Percentiles rank a stretch among this genome's conserved stretches.
phyloP scores from a whole-genome alignment of 345 rosid genomes.

The Acer campestre region DNA sequence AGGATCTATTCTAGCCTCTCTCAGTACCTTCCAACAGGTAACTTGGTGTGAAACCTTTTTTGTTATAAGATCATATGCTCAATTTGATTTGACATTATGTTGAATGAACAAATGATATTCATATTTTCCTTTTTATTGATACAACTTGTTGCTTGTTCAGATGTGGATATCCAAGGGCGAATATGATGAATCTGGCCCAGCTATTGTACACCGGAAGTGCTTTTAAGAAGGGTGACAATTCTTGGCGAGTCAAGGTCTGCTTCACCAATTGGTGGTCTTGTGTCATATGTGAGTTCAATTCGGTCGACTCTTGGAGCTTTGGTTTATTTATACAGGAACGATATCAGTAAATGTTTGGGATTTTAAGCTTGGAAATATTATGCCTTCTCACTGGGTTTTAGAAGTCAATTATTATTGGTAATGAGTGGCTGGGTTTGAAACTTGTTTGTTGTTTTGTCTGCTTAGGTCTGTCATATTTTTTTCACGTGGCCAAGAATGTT shows the following conservation, averaged over 20 bases:
- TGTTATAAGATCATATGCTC: too few relatives aligned
- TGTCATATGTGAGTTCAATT: constrained; percentile 13
- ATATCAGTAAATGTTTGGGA: background rate
- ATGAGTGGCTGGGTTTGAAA: background rate
- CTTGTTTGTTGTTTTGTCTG: background rate
- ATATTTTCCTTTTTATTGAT: background rate
- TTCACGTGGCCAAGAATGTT: constrained; percentile 1
- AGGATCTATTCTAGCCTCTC: constrained; percentile 56
- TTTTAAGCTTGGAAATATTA: constrained; percentile 14
- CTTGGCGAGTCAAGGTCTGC: background rate
- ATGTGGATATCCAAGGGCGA: constrained; percentile 58
- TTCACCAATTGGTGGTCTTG: background rate
- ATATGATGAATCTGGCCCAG: constrained; percentile 52
- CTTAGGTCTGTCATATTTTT: background rate
- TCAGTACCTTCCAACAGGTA: constrained; percentile 64
- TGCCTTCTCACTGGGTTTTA: constrained; percentile 4
- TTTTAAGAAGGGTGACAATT: constrained; percentile 24
- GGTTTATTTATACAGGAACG: constrained; percentile 16
- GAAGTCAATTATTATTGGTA: constrained; percentile 16
- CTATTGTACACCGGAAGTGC: constrained; percentile 55
- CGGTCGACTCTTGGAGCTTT: constrained; percentile 18
- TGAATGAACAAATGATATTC: background rate
- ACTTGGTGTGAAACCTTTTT: too few relatives aligned
- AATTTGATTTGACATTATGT: too few relatives aligned
- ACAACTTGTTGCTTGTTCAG: constrained; percentile 21